phyloP scores from a whole-genome alignment of 768 basidiomycete species.

The Boletus vermiculosoides region DNA sequence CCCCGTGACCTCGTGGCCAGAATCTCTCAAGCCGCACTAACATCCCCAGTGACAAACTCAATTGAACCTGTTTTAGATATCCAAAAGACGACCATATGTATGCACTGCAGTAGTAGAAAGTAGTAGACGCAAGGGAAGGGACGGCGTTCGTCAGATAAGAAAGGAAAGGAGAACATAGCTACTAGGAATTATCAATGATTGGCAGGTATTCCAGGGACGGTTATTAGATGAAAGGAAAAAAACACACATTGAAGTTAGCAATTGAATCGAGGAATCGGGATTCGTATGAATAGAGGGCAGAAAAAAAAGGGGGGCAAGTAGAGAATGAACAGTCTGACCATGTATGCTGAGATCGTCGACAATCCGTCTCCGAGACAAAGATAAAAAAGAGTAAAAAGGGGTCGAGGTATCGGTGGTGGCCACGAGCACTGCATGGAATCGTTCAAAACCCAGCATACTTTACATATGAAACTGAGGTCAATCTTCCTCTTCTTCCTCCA shows the following conservation, averaged over 20 bases:
- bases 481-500: constrained; percentile 81
- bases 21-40: not conserved
- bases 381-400: not conserved
- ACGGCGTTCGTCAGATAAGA: not conserved
- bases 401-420: constrained; percentile 28
- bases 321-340: constrained; percentile 2
- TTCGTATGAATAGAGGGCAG: constrained; percentile 1
- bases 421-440: constrained; percentile 12
- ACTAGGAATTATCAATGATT: constrained; percentile 24
- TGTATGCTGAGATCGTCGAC: constrained; percentile 3
- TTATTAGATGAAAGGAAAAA: constrained; percentile 25
- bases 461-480: constrained; percentile 15
- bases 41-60: constrained; percentile 5
- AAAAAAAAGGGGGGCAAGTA: not conserved
- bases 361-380: constrained; percentile 9
- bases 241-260: constrained; percentile 15
- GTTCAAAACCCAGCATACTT: constrained; percentile 19
- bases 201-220: constrained; percentile 17
- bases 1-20: not conserved
- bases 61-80: constrained; percentile 13
- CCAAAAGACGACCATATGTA: constrained; percentile 21
- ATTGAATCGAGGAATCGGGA: constrained; percentile 1
- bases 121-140: constrained; percentile 1
- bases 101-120: constrained; percentile 17
- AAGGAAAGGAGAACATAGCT: constrained; percentile 28